Evolutionary conservation across 352 stramenopile species (phyloP), one percentile per base, ranked within the genome.

Genomic region (Pythium periplocum): DNA sequence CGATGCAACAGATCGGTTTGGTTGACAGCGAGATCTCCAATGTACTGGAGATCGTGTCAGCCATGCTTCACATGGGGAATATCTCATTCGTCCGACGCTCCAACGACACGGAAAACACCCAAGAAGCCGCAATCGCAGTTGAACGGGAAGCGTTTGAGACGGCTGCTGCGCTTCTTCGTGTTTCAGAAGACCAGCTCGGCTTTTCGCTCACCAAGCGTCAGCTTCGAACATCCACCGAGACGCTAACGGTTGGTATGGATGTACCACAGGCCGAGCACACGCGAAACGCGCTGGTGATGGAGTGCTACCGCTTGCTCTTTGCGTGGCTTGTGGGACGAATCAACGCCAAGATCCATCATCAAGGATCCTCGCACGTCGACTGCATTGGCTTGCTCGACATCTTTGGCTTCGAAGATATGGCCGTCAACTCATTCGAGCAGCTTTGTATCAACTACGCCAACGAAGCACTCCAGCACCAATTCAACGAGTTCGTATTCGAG

Each of bases 271-370:
- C 85, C 40, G 66, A 75, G 10, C 76, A 96, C 59, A 90, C 81
- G 7, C 75, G 90, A 30, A 87, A 97, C 53, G 91, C 88, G 30
- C 71, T 98, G 7, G 78, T 87, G 8, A 98, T 98, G 83, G 87
- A 93, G 63, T 81, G 93, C 48, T 98, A 98, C 64, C 74, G 87
- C 7, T 63, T 92, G 47, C 65, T 97, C 4, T 98, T 98, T 57
- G 78, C 96, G 41, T 99, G 93, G 93, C 81, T 99, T 43, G 95
- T 99, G 36, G 71, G 73, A 5, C 74, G 76, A 8, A 85, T 98
- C 55, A 98, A 98, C 69, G 69, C 76, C 48, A 85, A 86, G 60
- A 93, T 96, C 48, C 43, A 48, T 48, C 43, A 48, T 30, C 17
- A 26, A 26, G 17, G 17, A 26, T 26, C 17, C 17, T 0, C 17